These are phyloP conservation scores for Spiraea crenata DNA, from an alignment of 331 rosid genomes.

Conservation along the genomic window DNA sequence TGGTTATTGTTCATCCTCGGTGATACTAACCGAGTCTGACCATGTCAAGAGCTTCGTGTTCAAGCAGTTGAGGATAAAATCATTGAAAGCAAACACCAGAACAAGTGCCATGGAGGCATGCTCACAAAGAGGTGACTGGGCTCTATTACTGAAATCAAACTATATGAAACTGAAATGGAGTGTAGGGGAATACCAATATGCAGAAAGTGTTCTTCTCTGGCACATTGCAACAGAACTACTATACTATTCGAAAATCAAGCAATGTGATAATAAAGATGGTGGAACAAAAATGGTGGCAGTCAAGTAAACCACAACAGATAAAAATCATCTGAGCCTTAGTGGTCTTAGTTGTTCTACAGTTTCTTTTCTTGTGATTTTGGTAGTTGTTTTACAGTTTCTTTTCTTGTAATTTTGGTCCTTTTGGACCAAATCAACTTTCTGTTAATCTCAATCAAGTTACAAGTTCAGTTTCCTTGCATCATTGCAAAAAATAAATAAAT, in stretches of 20 bases:
- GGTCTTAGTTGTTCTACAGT: background rate
- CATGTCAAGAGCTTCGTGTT: conserved; percentile 13
- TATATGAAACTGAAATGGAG: conserved; percentile 14
- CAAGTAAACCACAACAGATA: background rate
- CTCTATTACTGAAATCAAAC: conserved; percentile 5
- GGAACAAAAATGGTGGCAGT: conserved; percentile 18
- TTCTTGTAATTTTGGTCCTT: background rate
- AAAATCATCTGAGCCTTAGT: too few species aligned
- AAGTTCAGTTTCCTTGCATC: background rate
- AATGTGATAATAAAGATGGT: background rate
- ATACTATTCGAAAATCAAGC: background rate
- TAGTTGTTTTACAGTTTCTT: background rate
- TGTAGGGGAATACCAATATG: conserved; percentile 17
- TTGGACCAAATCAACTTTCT: background rate
- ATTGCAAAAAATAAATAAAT: too few species aligned
- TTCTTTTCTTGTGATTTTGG: background rate
- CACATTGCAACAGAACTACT: conserved; percentile 34
- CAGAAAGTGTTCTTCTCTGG: conserved; percentile 33
- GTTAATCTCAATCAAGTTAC: background rate
- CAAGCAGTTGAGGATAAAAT: conserved; percentile 12
- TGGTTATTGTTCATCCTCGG: background rate
- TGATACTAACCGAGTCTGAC: background rate
- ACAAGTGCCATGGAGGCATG: conserved; percentile 8
- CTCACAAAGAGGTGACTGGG: conserved; percentile 25
- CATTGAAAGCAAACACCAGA: background rate